These are phyloP conservation scores for Diaporthe citriasiana DNA, from an alignment of 2,329 filamentous ascomycete species.

Conservation along the genomic window DNA sequence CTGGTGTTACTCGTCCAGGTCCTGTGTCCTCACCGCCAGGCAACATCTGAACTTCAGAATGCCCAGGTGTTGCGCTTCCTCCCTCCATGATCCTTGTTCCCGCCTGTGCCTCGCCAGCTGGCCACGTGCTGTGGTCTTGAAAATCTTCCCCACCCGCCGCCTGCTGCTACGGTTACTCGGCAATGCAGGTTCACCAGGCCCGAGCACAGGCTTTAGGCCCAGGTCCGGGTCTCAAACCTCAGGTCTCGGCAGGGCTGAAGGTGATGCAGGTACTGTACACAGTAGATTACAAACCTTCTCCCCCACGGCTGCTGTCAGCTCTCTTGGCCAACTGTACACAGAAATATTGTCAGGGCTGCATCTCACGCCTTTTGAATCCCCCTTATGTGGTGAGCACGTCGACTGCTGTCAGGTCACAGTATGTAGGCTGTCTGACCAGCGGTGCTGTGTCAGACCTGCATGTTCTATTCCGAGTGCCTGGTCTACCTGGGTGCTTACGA, in stretches of 20 bases:
- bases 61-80: not conserved
- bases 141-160: not conserved
- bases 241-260: conserved; percentile 30
- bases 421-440: not conserved
- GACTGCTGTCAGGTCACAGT: not conserved
- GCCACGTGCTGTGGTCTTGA: conserved; percentile 11
- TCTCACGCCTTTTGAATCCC: not conserved
- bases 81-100: conserved; percentile 25
- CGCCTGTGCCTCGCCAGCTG: not conserved
- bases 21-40: too few relatives aligned
- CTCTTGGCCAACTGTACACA: not conserved
- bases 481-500: not conserved
- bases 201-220: not conserved
- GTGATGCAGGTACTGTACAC: conserved; percentile 23
- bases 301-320: not conserved
- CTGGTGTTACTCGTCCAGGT: too few relatives aligned
- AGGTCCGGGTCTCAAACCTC: conserved; percentile 1
- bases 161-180: conserved; percentile 1
- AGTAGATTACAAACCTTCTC: too few relatives aligned
- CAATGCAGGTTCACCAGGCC: conserved; percentile 10
- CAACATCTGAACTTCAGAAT: too few relatives aligned
- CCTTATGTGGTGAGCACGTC: not conserved
- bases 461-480: not conserved
- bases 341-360: not conserved
- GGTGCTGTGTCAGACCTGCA: not conserved